Evolutionary conservation across 495 filamentous ascomycete genomes (phyloP), one percentile per base, ranked within the genome.

Genomic region (Tetracladium setigerum): DNA sequence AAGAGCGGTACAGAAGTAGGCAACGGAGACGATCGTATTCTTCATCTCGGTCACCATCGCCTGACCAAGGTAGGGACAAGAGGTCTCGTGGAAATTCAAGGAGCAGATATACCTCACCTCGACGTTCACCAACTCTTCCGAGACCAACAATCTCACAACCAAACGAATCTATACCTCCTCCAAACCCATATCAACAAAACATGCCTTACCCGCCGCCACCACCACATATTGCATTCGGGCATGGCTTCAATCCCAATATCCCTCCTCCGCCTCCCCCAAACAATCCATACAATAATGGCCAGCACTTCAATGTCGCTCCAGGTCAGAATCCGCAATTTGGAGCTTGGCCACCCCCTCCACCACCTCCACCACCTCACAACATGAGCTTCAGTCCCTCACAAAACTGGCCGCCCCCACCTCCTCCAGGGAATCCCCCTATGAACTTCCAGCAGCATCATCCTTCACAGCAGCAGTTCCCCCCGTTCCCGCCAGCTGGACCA

Each of bases 321-420:
- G 59, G 10, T 33, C 45, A 5, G 60, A 60, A 51, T 56, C 64
- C 19, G 54, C 62, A 47, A 22, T 50, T 35, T 32, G 47, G 39
- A 16, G 18, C 35, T 15, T 53, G 49, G n/a, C 62, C 65, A 36
- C 58, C 67, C 5, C 69, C 72, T 12, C 71, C 73, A 17, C 67
- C 65, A 19, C 69, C 69, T 45, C 52, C 60, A 38, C 53, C 59
- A 41, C 47, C 60, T 30, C 56, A 32, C 19, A 38, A 50, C 30
- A 22, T 40, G 15, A 35, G 38, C 17, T 46, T 37, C 39, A 55
- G 50, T 40, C 9, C 22, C 6, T 4, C n/a, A 43, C 44, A 38
- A 38, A 61, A 67, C 38, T 78, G 74, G 75, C 69, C 67, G 6
- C 69, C 70, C 13, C 71, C 71, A 17, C 65, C 63, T 32, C 67